A percentile compares a stretch with the other conserved stretches of the same genome.
Evolutionary conservation across 2,329 filamentous ascomycete genomes (phyloP).

Genomic region (Cadophora luteo-olivacea): DNA sequence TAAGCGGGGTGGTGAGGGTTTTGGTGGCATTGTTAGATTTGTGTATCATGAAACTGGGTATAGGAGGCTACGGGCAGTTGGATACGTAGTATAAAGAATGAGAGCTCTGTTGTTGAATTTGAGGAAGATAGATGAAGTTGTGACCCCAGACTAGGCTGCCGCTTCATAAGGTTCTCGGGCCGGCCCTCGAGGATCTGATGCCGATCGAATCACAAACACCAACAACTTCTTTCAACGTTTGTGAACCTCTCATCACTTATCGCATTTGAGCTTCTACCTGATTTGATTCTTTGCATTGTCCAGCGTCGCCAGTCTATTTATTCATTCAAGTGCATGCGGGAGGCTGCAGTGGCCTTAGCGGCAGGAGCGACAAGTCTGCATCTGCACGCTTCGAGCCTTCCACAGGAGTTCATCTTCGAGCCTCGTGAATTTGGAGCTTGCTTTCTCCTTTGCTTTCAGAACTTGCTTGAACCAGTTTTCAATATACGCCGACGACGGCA

Average conservation of each 20-base stretch:
- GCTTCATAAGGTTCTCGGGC: background rate
- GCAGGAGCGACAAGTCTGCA: background rate
- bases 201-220: background rate
- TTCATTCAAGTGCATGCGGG: background rate
- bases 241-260: background rate
- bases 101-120: background rate
- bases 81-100: background rate
- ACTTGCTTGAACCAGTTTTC: too few species aligned
- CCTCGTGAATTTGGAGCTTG: background rate
- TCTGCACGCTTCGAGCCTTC: background rate
- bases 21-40: background rate
- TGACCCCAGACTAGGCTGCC: background rate
- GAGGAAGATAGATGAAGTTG: background rate
- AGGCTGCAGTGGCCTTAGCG: background rate
- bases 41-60: too few species aligned
- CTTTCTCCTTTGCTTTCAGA: background rate
- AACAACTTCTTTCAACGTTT: too few species aligned
- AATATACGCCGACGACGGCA: too few species aligned
- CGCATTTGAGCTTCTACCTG: background rate
- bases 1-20: slow-evolving; percentile 48
- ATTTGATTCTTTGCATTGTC: background rate
- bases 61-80: too few species aligned
- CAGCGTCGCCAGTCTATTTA: background rate
- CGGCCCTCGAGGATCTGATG: background rate
- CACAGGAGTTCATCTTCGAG: background rate